Conservation (phyloP, 495 filamentous ascomycete species). For the Aspergillus mulundensis region DNA sequence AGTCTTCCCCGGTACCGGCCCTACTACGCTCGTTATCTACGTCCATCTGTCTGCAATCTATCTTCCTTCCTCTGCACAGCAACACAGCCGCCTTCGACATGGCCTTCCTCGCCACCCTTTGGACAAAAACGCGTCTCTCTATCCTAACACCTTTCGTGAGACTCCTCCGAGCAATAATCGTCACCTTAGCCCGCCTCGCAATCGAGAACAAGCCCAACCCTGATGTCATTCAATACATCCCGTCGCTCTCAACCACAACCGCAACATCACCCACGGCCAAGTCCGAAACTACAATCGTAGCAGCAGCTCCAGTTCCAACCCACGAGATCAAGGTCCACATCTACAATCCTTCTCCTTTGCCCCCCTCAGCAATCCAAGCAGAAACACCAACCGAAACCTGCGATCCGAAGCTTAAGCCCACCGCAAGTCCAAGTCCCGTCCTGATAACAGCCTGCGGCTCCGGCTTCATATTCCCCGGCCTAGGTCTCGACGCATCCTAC, state of each 20-base stretch:
- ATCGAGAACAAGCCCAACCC: neutral
- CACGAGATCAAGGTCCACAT: neutral
- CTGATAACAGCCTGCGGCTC: conserved; percentile 45
- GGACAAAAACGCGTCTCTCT: neutral
- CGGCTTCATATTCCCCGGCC: conserved; percentile 36
- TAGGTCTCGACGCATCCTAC: conserved; percentile 40
- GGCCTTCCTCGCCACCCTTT: neutral
- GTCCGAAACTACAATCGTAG: neutral
- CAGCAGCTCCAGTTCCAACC: neutral
- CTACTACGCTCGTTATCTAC: neutral
- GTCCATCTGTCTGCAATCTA: neutral
- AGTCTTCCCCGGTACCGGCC: too few species aligned
- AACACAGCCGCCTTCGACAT: neutral
- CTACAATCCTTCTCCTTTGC: neutral
- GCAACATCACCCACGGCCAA: neutral
- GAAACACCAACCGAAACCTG: neutral
- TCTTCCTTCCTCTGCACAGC: neutral
- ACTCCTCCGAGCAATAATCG: neutral
- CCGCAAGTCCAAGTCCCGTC: conserved; percentile 25
- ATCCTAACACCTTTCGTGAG: neutral
- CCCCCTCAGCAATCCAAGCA: neutral
- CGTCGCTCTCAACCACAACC: neutral
- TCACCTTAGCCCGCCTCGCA: neutral
- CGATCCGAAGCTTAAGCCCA: too few species aligned
- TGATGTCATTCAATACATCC: neutral